Evolutionary conservation across 345 rosid species (phyloP), one percentile per base, ranked within the genome.

Genomic region (Populus simonii): DNA sequence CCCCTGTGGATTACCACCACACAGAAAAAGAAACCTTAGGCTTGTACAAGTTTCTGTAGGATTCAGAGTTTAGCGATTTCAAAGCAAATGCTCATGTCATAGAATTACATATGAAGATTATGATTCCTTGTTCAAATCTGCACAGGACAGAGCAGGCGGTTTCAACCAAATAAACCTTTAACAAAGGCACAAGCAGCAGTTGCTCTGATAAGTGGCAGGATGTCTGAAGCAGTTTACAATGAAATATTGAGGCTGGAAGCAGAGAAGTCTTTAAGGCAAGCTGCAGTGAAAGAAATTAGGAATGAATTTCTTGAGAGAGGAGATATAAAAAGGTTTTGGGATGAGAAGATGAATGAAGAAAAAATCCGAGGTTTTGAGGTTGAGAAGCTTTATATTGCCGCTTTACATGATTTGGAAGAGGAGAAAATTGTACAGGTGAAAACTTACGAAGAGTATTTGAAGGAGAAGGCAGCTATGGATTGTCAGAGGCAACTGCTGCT

Each of bases 121-220:
- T 45, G 38, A 70, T 35, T 51, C 31, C 23, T 20, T 80, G 27
- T 74, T 39, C 65, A 68, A 79, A 41, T 80, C 27, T 71, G 49
- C 81, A 65, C 86, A 95, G 99, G 99, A 81, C 88, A 87, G 79
- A 91, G 89, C 84, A 95, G 85, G 83, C 90, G 93, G 78, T 87
- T 93, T 87, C 96, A 92, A 71, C 92, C 97, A 12, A 86, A 76
- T 81, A 90, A 91, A 83, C 99, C 98, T 73, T 81, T 88, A 57
- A 89, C 96, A 63, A 93, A 88, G 81, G 96, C 96, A 76, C 98
- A 93, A 85, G 93, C 88, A 10, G 93, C 93, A 51, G 97, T 92
- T 63, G 90, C 97, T 73, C 88, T 92, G 80, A 86, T 84, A 8
- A 88, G 92, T 79, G 99, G 97, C 72, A 84, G 91, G 84, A 91